Percentiles rank a stretch among this genome's conserved stretches.
phyloP scores from a whole-genome alignment of 805 yeast genomes.

The Isabelozyma pseudorhagii region DNA sequence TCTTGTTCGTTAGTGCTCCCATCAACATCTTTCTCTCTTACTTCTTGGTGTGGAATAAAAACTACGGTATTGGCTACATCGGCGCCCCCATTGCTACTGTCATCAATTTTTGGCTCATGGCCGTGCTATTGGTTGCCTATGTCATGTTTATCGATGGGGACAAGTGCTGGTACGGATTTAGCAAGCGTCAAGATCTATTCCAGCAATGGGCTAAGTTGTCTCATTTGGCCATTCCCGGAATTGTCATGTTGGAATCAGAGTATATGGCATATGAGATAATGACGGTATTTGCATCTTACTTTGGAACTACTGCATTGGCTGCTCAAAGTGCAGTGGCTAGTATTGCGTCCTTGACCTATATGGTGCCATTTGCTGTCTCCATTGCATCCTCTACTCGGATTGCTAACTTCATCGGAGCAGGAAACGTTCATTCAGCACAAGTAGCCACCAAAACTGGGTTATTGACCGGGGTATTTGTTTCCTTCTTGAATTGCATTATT shows the following conservation, averaged over 20 bases:
- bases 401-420: conserved; percentile 44
- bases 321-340: conserved; percentile 52
- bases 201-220: conserved; percentile 33
- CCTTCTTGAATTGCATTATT: conserved; percentile 38
- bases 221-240: conserved; percentile 42
- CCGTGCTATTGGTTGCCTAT: conserved; percentile 30
- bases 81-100: conserved; percentile 45
- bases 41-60: conserved; percentile 41
- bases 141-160: conserved; percentile 55
- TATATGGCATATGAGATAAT: conserved; percentile 45
- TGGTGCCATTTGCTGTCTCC: conserved; percentile 46
- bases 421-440: conserved; percentile 34
- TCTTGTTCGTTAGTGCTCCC: conserved; percentile 40
- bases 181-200: conserved; percentile 33
- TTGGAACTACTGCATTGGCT: conserved; percentile 49
- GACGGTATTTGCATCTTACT: conserved; percentile 44
- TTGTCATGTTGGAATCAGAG: conserved; percentile 44
- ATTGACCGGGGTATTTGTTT: conserved; percentile 24
- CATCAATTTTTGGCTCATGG: conserved; percentile 42
- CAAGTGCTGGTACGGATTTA: conserved; percentile 67
- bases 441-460: conserved; percentile 32
- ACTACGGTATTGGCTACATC: conserved; percentile 36
- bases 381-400: conserved; percentile 44
- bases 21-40: conserved; percentile 37
- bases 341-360: conserved; percentile 42